Conservation (phyloP, 352 stramenopile genomes). For the Plasmopara halstedii region DNA sequence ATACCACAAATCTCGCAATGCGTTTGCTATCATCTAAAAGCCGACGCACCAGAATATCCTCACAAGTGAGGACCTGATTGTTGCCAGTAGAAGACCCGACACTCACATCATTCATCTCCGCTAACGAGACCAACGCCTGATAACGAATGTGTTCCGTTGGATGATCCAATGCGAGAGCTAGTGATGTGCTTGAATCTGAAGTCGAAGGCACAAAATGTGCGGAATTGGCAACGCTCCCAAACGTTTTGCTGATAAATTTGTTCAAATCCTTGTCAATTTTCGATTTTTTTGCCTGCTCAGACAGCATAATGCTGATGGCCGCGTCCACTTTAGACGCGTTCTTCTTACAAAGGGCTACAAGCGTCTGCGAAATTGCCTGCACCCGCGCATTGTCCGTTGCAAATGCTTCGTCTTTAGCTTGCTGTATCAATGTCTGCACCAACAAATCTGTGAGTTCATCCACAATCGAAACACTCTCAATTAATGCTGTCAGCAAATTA, state of each 20-base stretch:
- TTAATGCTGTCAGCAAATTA: slow-evolving; percentile 30
- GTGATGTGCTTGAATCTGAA: slow-evolving; percentile 58
- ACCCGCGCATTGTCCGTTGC: slow-evolving; percentile 28
- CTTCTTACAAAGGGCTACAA: slow-evolving; percentile 55
- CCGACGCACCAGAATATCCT: slow-evolving; percentile 55
- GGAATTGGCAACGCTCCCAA: slow-evolving; percentile 65
- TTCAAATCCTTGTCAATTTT: slow-evolving; percentile 48
- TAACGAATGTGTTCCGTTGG: slow-evolving; percentile 69
- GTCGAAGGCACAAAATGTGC: slow-evolving; percentile 64
- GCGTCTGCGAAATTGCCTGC: slow-evolving; percentile 31
- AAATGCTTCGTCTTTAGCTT: slow-evolving; percentile 38
- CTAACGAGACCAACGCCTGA: slow-evolving; percentile 58
- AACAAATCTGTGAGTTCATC: slow-evolving; percentile 47
- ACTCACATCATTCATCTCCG: slow-evolving; percentile 38
- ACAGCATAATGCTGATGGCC: slow-evolving; percentile 23
- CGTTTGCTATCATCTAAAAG: slow-evolving; percentile 68
- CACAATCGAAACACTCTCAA: slow-evolving; percentile 31
- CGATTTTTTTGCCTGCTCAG: slow-evolving; percentile 25
- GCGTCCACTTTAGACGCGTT: slow-evolving; percentile 47
- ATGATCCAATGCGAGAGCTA: slow-evolving; percentile 73
- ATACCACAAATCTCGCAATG: slow-evolving; percentile 54
- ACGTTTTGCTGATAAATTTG: slow-evolving; percentile 57
- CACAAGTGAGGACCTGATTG: slow-evolving; percentile 40
- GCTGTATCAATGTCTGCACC: slow-evolving; percentile 36
- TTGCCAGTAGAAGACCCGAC: slow-evolving; percentile 7